A percentile compares a stretch with the other conserved stretches of the same genome.
These are phyloP conservation scores for Cetradonia linearis DNA, from an alignment of 495 filamentous ascomycete species.

Conservation along the genomic window DNA sequence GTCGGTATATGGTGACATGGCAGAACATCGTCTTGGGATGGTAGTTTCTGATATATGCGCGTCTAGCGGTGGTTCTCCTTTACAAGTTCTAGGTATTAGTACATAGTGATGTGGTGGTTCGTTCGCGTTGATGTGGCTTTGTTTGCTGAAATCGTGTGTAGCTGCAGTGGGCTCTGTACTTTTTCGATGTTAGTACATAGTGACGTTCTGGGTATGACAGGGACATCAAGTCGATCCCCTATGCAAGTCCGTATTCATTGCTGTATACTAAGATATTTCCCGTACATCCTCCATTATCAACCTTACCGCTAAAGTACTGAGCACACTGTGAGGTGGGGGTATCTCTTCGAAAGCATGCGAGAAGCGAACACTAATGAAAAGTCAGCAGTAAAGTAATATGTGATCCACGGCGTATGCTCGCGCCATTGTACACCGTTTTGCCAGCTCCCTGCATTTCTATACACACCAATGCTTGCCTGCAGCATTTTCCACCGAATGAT, in stretches of 20 bases:
- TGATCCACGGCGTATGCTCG: not conserved
- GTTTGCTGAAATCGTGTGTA: no score
- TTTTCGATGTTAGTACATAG: not conserved
- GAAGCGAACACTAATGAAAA: constrained; percentile 1
- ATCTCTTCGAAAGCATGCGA: constrained; percentile 19
- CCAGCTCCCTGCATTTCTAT: not conserved
- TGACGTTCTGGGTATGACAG: no score
- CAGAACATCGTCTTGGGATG: no score
- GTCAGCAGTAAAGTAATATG: not conserved
- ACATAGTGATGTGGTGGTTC: no score
- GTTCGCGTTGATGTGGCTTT: no score
- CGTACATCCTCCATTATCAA: not conserved
- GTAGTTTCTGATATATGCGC: no score
- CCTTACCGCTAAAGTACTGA: not conserved
- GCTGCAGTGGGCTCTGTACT: not conserved
- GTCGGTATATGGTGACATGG: no score
- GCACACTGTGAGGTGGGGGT: constrained; percentile 15
- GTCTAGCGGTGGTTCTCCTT: no score
- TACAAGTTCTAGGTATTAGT: no score
- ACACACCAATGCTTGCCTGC: not conserved
- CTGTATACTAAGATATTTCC: not conserved
- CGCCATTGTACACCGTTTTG: not conserved
- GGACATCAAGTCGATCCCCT: no score
- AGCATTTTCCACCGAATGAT: not conserved
- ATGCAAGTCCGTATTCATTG: not conserved